Evolutionary conservation across 1,284 basidiomycete species (phyloP).

Genomic region (Ceraceosorus bombacis): DNA sequence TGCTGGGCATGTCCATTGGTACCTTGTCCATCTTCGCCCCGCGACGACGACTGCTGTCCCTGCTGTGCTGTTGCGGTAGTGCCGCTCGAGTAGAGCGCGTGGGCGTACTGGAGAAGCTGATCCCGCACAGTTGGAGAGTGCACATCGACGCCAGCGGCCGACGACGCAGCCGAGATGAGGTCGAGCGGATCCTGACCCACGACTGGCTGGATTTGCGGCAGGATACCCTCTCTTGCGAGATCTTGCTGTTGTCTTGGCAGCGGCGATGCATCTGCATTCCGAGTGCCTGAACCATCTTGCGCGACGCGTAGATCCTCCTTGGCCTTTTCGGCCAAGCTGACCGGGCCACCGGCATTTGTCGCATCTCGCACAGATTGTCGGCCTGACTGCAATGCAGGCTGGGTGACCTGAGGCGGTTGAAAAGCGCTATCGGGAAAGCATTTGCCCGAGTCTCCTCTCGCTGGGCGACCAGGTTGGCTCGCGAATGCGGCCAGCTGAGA

Average conservation of each 20-base stretch:
- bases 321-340: neutral
- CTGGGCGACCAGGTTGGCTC: too few species aligned
- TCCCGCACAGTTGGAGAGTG: constrained; percentile 34
- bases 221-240: neutral
- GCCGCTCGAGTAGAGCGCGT: constrained; percentile 35
- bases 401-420: too few species aligned
- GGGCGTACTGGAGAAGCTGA: constrained; percentile 43
- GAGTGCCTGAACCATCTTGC: neutral
- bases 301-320: neutral
- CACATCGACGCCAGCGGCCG: constrained; percentile 26
- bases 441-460: too few species aligned
- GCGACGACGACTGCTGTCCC: neutral
- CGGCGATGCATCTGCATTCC: neutral
- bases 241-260: constrained; percentile 4
- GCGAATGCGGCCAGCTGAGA: too few species aligned
- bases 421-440: too few species aligned
- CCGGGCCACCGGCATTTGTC: neutral
- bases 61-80: constrained; percentile 4
- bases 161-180: constrained; percentile 31
- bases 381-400: neutral
- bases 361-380: neutral
- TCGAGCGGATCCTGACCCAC: constrained; percentile 36
- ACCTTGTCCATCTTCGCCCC: neutral
- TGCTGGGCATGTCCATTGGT: too few species aligned
- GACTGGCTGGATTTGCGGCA: constrained; percentile 6